Conservation (phyloP, 306 rosid species). For the Ceratonia siliqua region DNA sequence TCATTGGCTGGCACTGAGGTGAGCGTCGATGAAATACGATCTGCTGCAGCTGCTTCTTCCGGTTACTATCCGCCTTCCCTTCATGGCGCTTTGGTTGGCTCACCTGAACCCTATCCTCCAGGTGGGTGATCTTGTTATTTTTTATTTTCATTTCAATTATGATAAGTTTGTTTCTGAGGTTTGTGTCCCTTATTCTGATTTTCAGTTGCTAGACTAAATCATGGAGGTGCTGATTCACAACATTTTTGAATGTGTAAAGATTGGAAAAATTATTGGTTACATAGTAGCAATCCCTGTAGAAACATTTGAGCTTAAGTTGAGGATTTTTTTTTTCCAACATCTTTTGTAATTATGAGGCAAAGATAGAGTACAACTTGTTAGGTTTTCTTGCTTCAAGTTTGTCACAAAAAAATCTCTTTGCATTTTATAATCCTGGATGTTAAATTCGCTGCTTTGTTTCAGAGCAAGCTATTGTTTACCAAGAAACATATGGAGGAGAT, state of each 20-base stretch:
- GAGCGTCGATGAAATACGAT: conserved; percentile 88
- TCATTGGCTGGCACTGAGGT: conserved; percentile 72
- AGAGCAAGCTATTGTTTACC: conserved; percentile 70
- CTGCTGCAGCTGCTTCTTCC: conserved; percentile 67
- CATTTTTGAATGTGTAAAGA: not conserved
- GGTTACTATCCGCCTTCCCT: conserved; percentile 78
- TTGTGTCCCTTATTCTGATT: not conserved
- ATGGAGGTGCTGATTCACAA: not conserved
- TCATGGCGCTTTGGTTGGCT: conserved; percentile 67
- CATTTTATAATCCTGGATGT: not conserved
- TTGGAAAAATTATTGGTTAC: not conserved
- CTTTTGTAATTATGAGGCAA: conserved; percentile 1
- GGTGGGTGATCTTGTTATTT: conserved; percentile 47
- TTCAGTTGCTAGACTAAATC: conserved; percentile 16
- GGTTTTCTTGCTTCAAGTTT: conserved; percentile 19
- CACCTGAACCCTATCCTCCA: conserved; percentile 61
- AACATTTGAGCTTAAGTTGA: not conserved
- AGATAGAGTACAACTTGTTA: not conserved
- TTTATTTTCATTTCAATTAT: conserved; percentile 20
- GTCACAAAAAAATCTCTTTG: not conserved
- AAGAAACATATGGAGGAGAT: conserved; percentile 69
- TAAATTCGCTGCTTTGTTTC: conserved; percentile 37
- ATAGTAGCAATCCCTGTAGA: not conserved
- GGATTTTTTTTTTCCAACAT: not conserved
- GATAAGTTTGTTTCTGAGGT: conserved; percentile 30